Evolutionary conservation across 140 eudicot species (phyloP), one percentile per base, ranked within the genome.

Genomic region (Stevia rebaudiana): DNA sequence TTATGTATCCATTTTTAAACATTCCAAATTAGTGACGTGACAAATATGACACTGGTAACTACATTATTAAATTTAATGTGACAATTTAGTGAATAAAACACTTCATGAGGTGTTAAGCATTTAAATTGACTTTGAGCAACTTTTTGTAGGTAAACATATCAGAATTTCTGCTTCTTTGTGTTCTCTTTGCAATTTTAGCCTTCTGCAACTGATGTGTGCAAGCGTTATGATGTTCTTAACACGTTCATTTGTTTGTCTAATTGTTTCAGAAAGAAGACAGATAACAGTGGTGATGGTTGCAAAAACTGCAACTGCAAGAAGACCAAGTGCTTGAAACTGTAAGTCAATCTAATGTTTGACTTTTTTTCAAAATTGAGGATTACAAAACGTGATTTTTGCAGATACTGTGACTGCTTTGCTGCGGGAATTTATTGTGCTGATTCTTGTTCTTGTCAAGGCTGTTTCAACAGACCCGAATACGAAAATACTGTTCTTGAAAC

Each of bases 341-440:
- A 79, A 55, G 98, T 82, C 11, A 21, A 68, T 63, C 40, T 21
- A 49, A 24, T 13, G 1, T 30, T 50, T 62, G 24, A 30, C 39
- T 11, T 71, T 25, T 36, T 7, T 17, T 33, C 9, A 22, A 17
- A 58, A 58, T 16, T 58, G 58, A 30, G 58, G 43, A 28, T 61
- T 50, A 6, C 8, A 54, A 28, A 54, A 15, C 12, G 21, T 54
- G 25, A 25, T 7, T 54, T 10, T 54, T 81, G 79, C 90, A 91
- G 98, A 64, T 84, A 87, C 69, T 91, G 98, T 72, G 95, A 91
- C 70, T 91, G 98, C 77, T 91, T 87, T 82, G 95, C 98, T 49
- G 89, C 98, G 40, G 96, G 95, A 52, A 70, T 78, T 69, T 91
- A 87, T 73, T 91, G 98, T 56, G 80, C 69, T 0, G 92, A 63